These are phyloP conservation scores for Zymoseptoria crescenta DNA, from an alignment of 2,329 filamentous ascomycete genomes.

Conservation along the genomic window DNA sequence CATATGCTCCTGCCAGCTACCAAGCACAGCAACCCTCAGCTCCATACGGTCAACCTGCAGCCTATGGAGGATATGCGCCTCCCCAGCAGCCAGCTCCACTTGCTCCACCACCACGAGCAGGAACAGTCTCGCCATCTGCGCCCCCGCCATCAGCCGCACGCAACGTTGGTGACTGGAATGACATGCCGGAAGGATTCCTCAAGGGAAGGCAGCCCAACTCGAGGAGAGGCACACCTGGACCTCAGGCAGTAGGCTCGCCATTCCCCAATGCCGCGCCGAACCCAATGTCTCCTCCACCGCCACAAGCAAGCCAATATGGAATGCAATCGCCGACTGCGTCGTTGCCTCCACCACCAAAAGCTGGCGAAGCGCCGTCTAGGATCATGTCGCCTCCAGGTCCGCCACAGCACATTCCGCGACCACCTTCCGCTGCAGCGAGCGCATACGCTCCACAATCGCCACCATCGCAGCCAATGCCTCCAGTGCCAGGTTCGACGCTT, in stretches of 20 bases:
- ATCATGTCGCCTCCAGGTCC: constrained; percentile 62
- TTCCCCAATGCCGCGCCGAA: constrained; percentile 59
- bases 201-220: constrained; percentile 56
- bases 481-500: constrained; percentile 34
- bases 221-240: constrained; percentile 65
- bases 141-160: constrained; percentile 62
- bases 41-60: constrained; percentile 25
- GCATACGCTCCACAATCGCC: constrained; percentile 57
- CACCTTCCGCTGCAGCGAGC: constrained; percentile 50
- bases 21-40: constrained; percentile 40
- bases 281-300: constrained; percentile 47
- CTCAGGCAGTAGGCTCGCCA: constrained; percentile 61
- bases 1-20: constrained; percentile 28
- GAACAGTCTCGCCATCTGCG: constrained; percentile 56
- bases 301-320: constrained; percentile 48
- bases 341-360: constrained; percentile 78
- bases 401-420: constrained; percentile 37
- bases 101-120: constrained; percentile 57
- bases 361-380: constrained; percentile 55
- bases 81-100: constrained; percentile 38
- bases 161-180: constrained; percentile 83
- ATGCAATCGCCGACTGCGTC: constrained; percentile 60
- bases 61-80: constrained; percentile 40
- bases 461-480: constrained; percentile 17
- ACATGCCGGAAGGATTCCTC: constrained; percentile 71